Conservation (phyloP, 139 green algal species). For the Mesostigma viride region DNA sequence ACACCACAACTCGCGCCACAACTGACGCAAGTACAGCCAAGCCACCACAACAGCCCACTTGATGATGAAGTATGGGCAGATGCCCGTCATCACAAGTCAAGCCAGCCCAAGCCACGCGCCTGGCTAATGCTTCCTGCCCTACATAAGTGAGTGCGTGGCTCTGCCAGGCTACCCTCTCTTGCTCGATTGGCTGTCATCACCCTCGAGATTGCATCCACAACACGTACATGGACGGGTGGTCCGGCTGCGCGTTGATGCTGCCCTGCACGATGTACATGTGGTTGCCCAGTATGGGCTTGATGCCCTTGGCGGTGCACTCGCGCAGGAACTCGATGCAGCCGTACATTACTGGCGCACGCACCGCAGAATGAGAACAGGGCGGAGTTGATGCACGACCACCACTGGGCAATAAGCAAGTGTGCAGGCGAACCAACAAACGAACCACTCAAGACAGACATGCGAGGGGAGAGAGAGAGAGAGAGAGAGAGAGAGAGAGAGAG, state of each 20-base stretch:
- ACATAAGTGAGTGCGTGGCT: too few species aligned
- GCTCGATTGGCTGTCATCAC: not conserved
- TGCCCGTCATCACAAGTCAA: too few species aligned
- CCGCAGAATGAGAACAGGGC: not conserved
- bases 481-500: not conserved
- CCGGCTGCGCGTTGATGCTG: not conserved
- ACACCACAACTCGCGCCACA: too few species aligned
- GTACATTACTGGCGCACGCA: slow-evolving; percentile 20
- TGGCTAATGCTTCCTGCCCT: too few species aligned
- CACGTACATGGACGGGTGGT: not conserved
- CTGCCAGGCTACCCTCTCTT: too few species aligned
- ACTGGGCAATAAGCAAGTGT: not conserved
- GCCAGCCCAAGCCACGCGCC: too few species aligned
- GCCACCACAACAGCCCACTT: too few species aligned
- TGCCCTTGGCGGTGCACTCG: slow-evolving; percentile 12
- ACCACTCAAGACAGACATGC: not conserved
- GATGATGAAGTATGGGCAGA: too few species aligned
- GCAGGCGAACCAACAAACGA: not conserved
- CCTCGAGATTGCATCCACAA: not conserved
- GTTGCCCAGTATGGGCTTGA: slow-evolving; percentile 32
- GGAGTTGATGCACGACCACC: not conserved
- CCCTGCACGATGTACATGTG: slow-evolving; percentile 30
- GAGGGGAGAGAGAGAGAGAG: not conserved
- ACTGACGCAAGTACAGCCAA: too few species aligned
- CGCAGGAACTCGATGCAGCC: slow-evolving; percentile 18